A percentile compares a stretch with the other conserved stretches of the same genome.
phyloP scores from a whole-genome alignment of 2,329 filamentous ascomycete genomes.

The Exophiala spinifera region DNA sequence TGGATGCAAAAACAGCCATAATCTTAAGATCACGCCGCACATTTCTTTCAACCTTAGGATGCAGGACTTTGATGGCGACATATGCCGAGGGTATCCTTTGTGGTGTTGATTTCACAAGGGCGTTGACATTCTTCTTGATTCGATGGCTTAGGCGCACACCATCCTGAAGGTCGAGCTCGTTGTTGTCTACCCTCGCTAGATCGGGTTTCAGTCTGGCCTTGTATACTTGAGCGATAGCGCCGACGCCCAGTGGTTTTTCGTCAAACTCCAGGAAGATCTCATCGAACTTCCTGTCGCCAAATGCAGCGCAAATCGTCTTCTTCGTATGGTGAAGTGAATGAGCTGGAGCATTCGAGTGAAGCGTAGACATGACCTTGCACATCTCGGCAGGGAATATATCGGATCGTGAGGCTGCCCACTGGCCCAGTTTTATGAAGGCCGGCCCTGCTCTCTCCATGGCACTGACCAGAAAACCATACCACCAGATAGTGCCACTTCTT shows the following conservation, averaged over 20 bases:
- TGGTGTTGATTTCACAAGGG: slow-evolving; percentile 80
- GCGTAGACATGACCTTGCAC: slow-evolving; percentile 87
- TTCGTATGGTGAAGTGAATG: slow-evolving; percentile 81
- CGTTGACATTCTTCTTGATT: slow-evolving; percentile 77
- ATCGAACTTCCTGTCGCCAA: slow-evolving; percentile 73
- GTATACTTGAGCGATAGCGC: slow-evolving; percentile 96
- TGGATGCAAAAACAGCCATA: slow-evolving; percentile 84
- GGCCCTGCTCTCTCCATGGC: slow-evolving; percentile 92
- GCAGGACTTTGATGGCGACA: slow-evolving; percentile 93
- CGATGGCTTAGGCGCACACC: slow-evolving; percentile 60
- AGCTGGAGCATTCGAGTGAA: slow-evolving; percentile 91
- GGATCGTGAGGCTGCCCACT: slow-evolving; percentile 95
- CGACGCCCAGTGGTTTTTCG: slow-evolving; percentile 82
- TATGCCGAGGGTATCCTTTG: slow-evolving; percentile 83
- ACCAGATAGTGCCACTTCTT: slow-evolving; percentile 81
- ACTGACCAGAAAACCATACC: slow-evolving; percentile 83
- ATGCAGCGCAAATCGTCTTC: slow-evolving; percentile 74
- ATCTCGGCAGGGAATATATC: slow-evolving; percentile 94
- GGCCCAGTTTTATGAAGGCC: slow-evolving; percentile 97
- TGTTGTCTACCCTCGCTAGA: slow-evolving; percentile 62
- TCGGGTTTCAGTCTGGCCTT: slow-evolving; percentile 85
- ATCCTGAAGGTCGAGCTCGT: slow-evolving; percentile 52
- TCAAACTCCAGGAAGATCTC: slow-evolving; percentile 97
- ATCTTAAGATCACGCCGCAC: slow-evolving; percentile 90
- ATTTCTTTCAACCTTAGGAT: slow-evolving; percentile 83